phyloP scores from a whole-genome alignment of 106 monocot species.

The Vanilla planifolia region DNA sequence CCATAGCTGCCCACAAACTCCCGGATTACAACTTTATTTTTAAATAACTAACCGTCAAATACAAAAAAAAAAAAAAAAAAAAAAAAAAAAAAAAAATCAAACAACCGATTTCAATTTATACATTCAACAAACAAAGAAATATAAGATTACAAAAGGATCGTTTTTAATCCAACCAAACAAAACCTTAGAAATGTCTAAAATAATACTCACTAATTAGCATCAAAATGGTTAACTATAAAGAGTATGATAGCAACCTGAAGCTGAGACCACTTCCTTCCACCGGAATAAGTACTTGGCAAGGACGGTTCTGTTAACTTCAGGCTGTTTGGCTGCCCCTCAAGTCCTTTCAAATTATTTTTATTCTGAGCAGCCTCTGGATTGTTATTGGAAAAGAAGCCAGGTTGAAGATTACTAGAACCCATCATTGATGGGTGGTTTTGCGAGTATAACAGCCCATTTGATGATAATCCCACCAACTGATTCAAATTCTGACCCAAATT shows the following conservation, averaged over 20 bases:
- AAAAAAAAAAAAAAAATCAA: too few relatives aligned
- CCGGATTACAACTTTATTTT: too few relatives aligned
- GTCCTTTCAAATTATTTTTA: neutral
- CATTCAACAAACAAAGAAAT: too few relatives aligned
- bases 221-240: too few relatives aligned
- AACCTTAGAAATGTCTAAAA: neutral
- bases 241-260: constrained; percentile 1
- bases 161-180: neutral
- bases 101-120: too few relatives aligned
- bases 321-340: neutral
- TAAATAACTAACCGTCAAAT: too few relatives aligned
- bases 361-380: neutral
- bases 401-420: neutral
- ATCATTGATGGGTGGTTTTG: neutral
- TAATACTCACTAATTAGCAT: too few relatives aligned
- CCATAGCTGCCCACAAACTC: too few relatives aligned
- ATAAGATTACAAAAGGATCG: too few relatives aligned
- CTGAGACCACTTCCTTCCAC: constrained; percentile 3
- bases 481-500: constrained; percentile 1
- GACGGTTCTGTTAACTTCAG: neutral
- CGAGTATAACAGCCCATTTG: neutral
- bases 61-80: too few relatives aligned
- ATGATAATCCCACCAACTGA: constrained; percentile 5
- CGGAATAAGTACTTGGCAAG: neutral
- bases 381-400: neutral